phyloP scores from a whole-genome alignment of 176 grass and related monocot genomes.

The Chloris gayana region DNA sequence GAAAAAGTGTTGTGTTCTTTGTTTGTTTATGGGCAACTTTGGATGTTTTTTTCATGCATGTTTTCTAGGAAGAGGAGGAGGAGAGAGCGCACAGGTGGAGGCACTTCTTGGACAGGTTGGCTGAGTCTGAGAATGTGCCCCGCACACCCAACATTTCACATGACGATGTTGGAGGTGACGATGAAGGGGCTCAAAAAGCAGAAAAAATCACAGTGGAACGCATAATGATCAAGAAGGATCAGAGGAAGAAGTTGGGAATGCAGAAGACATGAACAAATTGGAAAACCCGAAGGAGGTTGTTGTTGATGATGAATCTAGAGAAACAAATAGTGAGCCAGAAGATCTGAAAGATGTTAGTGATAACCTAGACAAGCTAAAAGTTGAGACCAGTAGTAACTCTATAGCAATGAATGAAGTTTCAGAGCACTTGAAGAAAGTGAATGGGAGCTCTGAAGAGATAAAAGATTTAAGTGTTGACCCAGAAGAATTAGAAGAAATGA shows the following conservation, averaged over 20 bases:
- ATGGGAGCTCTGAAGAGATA: slow-evolving; percentile 13
- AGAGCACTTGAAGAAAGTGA: too few species aligned
- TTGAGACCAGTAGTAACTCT: not conserved
- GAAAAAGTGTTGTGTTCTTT: slow-evolving; percentile 33
- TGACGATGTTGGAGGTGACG: slow-evolving; percentile 7
- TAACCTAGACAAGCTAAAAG: slow-evolving; percentile 22
- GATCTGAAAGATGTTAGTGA: slow-evolving; percentile 16
- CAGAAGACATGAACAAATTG: not conserved
- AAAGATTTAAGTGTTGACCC: slow-evolving; percentile 17
- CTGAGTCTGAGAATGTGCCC: slow-evolving; percentile 40
- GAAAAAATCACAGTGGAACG: slow-evolving; percentile 2
- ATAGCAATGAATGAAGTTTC: not conserved
- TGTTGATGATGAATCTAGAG: not conserved
- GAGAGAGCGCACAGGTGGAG: slow-evolving; percentile 88
- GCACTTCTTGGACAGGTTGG: slow-evolving; percentile 80
- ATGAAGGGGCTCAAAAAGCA: not conserved
- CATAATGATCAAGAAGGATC: not conserved
- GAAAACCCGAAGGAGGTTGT: slow-evolving; percentile 32
- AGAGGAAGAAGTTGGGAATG: slow-evolving; percentile 5
- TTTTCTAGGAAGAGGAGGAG: slow-evolving; percentile 89
- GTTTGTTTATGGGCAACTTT: slow-evolving; percentile 36
- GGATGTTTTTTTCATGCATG: not conserved
- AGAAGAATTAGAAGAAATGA: slow-evolving; percentile 37
- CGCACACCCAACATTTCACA: slow-evolving; percentile 7
- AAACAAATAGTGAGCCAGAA: slow-evolving; percentile 15